phyloP scores from a whole-genome alignment of 441 rosid species.

The Omphalea diandra region DNA sequence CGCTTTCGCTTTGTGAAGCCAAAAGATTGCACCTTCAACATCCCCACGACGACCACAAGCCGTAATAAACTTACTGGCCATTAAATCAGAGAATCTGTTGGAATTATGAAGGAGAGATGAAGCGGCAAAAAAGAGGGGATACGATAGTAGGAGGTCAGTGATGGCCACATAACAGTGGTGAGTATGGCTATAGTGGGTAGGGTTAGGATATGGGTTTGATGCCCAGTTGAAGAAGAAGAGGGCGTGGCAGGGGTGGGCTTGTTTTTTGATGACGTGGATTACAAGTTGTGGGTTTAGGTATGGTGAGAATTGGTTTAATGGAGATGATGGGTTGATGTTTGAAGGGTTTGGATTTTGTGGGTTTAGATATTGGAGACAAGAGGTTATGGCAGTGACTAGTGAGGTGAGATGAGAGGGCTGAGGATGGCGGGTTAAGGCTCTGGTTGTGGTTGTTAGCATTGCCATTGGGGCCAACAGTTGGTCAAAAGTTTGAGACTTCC shows the following conservation, averaged over 20 bases:
- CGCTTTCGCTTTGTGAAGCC: slow-evolving; percentile 36
- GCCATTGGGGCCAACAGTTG: slow-evolving; percentile 14
- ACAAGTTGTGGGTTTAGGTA: slow-evolving; percentile 24
- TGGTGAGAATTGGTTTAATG: slow-evolving; percentile 31
- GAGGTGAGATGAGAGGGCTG: neutral
- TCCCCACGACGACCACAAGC: slow-evolving; percentile 33
- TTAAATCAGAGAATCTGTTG: slow-evolving; percentile 31
- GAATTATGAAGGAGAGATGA: slow-evolving; percentile 27
- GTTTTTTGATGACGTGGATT: slow-evolving; percentile 28
- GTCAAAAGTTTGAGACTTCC: too few relatives aligned
- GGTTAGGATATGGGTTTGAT: slow-evolving; percentile 34
- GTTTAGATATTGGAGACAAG: slow-evolving; percentile 30
- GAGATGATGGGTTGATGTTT: slow-evolving; percentile 15
- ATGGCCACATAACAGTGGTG: slow-evolving; percentile 34
- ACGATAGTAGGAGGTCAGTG: slow-evolving; percentile 36
- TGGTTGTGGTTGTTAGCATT: neutral
- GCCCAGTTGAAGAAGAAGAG: slow-evolving; percentile 50
- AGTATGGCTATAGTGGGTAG: slow-evolving; percentile 29
- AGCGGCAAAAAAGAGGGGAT: slow-evolving; percentile 31
- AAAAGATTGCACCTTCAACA: slow-evolving; percentile 35
- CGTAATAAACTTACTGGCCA: slow-evolving; percentile 34
- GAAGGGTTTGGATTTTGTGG: slow-evolving; percentile 16
- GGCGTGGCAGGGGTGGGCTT: slow-evolving; percentile 35
- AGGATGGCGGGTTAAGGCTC: neutral
- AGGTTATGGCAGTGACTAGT: slow-evolving; percentile 26